These are phyloP conservation scores for Auriscalpium orientale DNA, from an alignment of 768 basidiomycete genomes.

Conservation along the genomic window DNA sequence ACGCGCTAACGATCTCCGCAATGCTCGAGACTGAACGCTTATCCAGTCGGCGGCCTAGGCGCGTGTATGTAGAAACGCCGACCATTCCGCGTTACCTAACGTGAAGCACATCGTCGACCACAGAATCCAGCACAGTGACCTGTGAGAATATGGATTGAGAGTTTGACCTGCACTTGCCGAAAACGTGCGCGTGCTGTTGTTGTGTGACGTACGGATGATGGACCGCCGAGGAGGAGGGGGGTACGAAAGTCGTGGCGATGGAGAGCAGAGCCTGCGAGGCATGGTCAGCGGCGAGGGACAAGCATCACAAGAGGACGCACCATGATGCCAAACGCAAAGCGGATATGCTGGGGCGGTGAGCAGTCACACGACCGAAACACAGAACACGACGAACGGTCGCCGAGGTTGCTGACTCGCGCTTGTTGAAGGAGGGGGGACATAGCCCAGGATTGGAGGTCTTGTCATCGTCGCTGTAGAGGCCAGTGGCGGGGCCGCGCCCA, in stretches of 20 bases:
- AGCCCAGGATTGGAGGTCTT: conserved; percentile 59
- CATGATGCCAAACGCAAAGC: conserved; percentile 78
- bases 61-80: not conserved
- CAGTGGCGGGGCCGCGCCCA: not conserved
- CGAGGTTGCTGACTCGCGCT: conserved; percentile 74
- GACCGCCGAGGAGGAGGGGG: conserved; percentile 60
- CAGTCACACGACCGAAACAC: not conserved
- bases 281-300: not conserved
- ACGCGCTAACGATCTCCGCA: conserved; percentile 72
- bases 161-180: not conserved
- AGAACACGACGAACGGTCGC: conserved; percentile 47
- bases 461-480: conserved; percentile 42
- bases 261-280: conserved; percentile 59
- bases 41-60: not conserved
- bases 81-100: conserved; percentile 43
- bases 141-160: conserved; percentile 13
- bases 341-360: conserved; percentile 35
- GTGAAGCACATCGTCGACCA: conserved; percentile 70
- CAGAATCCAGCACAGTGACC: conserved; percentile 67
- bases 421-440: conserved; percentile 72
- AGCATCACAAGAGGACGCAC: conserved; percentile 18
- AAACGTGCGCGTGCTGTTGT: not conserved
- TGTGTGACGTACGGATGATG: conserved; percentile 47
- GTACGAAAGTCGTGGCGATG: conserved; percentile 73
- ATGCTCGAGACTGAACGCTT: conserved; percentile 44